Evolutionary conservation across 2,329 filamentous ascomycete species (phyloP).

Genomic region (Epichloe sibirici): DNA sequence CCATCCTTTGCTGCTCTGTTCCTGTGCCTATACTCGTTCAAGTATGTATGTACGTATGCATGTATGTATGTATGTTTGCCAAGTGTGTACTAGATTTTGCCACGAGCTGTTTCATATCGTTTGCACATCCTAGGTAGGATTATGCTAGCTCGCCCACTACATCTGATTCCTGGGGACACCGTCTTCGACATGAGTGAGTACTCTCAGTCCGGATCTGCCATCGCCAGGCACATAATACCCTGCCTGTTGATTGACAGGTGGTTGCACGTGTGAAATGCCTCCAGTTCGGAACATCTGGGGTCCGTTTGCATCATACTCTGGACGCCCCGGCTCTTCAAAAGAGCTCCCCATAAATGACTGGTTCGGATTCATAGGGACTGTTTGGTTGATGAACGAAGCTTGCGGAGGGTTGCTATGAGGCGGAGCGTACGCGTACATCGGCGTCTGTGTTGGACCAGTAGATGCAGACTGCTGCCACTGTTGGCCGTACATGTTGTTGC

Average conservation of each 20-base stretch:
- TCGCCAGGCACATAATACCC: constrained; percentile 24
- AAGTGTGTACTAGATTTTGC: background rate
- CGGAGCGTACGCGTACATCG: constrained; percentile 34
- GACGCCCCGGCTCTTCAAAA: constrained; percentile 23
- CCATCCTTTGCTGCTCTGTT: background rate
- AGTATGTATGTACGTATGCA: too few relatives aligned
- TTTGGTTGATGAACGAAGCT: constrained; percentile 19
- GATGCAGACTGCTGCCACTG: constrained; percentile 32
- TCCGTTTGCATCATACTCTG: constrained; percentile 20
- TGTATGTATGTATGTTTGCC: too few relatives aligned
- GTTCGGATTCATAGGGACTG: constrained; percentile 20
- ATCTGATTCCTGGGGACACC: constrained; percentile 16
- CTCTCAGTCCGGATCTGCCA: constrained; percentile 17
- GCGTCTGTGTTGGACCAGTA: constrained; percentile 25
- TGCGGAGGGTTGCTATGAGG: constrained; percentile 23
- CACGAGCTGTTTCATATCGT: background rate
- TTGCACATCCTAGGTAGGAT: background rate
- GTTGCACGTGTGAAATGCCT: constrained; percentile 17
- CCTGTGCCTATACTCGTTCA: background rate
- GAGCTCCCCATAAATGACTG: constrained; percentile 22
- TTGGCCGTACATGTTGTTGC: constrained; percentile 27
- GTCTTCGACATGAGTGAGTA: constrained; percentile 19
- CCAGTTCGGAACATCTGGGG: constrained; percentile 21
- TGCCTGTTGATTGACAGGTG: constrained; percentile 17
- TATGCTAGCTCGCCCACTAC: constrained; percentile 8